Conservation (phyloP, 2,329 filamentous ascomycete species). For the Ramichloridium luteum region DNA sequence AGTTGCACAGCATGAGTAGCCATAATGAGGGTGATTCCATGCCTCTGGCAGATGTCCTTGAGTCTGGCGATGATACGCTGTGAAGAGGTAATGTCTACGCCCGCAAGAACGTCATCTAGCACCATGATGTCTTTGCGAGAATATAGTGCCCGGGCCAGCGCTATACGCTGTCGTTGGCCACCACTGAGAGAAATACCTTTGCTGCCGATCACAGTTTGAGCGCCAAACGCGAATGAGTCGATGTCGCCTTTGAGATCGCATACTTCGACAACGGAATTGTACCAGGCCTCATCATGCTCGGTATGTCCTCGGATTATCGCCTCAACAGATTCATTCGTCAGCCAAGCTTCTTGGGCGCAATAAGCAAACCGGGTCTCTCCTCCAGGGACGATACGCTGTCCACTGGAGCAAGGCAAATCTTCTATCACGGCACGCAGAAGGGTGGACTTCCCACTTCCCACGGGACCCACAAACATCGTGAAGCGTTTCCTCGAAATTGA, state of each 20-base stretch:
- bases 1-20: slow-evolving; percentile 29
- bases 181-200: not conserved
- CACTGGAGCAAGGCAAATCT: slow-evolving; percentile 4
- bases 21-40: slow-evolving; percentile 32
- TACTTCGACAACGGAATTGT: slow-evolving; percentile 55
- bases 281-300: slow-evolving; percentile 54
- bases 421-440: slow-evolving; percentile 9
- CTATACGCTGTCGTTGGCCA: not conserved
- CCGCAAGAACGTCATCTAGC: slow-evolving; percentile 68
- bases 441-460: slow-evolving; percentile 8
- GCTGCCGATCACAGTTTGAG: slow-evolving; percentile 53
- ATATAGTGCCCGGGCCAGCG: slow-evolving; percentile 1
- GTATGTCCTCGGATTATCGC: slow-evolving; percentile 7
- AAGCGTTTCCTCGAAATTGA: too few relatives aligned
- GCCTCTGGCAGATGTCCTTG: slow-evolving; percentile 31
- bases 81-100: too few relatives aligned
- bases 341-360: slow-evolving; percentile 13
- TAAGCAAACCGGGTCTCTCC: too few relatives aligned
- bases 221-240: slow-evolving; percentile 62
- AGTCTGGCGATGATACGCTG: too few relatives aligned
- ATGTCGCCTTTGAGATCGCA: slow-evolving; percentile 68
- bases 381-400: too few relatives aligned
- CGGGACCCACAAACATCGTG: slow-evolving; percentile 7
- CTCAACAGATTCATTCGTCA: slow-evolving; percentile 11
- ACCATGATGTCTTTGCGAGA: slow-evolving; percentile 65